Percentiles rank a stretch among this genome's conserved stretches.
Conservation (phyloP, 164 flowering plant genomes). For the Nymphaea colorata region DNA sequence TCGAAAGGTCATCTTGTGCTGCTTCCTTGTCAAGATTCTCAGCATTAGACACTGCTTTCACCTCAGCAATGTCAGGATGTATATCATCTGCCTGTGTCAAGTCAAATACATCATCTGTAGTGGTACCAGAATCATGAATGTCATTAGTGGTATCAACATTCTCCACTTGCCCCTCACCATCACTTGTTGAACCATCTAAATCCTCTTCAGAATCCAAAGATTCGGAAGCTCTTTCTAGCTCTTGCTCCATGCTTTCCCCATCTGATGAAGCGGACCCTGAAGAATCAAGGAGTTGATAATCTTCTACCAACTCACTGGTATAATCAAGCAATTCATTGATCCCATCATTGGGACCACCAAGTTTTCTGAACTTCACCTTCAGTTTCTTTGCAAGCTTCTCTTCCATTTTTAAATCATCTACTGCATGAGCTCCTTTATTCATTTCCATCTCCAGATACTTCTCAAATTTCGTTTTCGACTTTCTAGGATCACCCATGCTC, state of each 20-base stretch:
- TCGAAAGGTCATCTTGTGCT: background rate
- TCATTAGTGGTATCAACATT: background rate
- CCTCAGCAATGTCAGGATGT: background rate
- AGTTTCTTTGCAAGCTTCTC: slow-evolving; percentile 74
- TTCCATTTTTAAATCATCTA: slow-evolving; percentile 64
- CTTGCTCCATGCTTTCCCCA: background rate
- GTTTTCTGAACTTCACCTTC: slow-evolving; percentile 56
- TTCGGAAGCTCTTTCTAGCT: background rate
- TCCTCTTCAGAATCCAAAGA: background rate
- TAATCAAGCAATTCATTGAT: slow-evolving; percentile 32
- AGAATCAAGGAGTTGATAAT: background rate
- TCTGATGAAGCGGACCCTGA: background rate
- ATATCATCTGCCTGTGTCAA: background rate
- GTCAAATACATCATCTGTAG: background rate
- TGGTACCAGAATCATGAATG: background rate
- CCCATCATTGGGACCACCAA: slow-evolving; percentile 50
- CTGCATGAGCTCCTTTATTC: slow-evolving; percentile 21
- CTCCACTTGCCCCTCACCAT: background rate
- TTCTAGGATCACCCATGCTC: slow-evolving; percentile 5
- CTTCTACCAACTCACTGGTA: background rate
- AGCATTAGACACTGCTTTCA: background rate
- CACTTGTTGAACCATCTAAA: background rate
- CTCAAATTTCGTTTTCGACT: slow-evolving; percentile 48
- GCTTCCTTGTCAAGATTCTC: background rate
- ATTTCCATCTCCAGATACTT: slow-evolving; percentile 46